Evolutionary conservation across 169 alveolate genomes (phyloP).

Genomic region (Eimeria falciformis): DNA sequence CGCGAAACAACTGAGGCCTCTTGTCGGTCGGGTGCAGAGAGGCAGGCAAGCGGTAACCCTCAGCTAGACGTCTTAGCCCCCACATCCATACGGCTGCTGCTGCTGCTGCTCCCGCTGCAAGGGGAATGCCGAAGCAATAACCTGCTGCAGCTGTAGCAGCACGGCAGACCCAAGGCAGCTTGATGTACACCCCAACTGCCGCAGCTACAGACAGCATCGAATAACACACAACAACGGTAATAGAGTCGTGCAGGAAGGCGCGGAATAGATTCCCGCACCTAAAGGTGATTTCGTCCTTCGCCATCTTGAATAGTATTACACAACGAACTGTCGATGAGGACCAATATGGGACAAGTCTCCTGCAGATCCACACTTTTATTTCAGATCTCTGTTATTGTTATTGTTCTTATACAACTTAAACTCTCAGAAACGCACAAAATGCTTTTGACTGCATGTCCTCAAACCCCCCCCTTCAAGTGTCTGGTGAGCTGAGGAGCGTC

Average conservation of each 20-base stretch:
- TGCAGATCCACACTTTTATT: too few relatives aligned
- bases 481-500: too few relatives aligned
- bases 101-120: background rate
- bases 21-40: background rate
- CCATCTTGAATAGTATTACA: conserved; percentile 14
- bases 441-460: too few relatives aligned
- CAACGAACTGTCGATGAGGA: too few relatives aligned
- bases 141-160: conserved; percentile 23
- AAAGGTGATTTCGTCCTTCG: background rate
- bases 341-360: too few relatives aligned
- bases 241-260: conserved; percentile 13
- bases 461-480: too few relatives aligned
- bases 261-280: background rate
- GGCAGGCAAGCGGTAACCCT: conserved; percentile 59
- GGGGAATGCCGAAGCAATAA: background rate
- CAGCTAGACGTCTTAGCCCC: conserved; percentile 22
- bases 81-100: conserved; percentile 5
- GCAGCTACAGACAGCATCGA: background rate
- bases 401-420: too few relatives aligned
- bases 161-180: background rate
- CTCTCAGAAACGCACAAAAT: too few relatives aligned
- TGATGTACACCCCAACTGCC: background rate
- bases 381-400: too few relatives aligned
- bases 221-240: background rate
- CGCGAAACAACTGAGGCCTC: background rate